These are phyloP conservation scores for Suhomyces anneliseae DNA, from an alignment of 1,139 yeast genomes.

Conservation along the genomic window DNA sequence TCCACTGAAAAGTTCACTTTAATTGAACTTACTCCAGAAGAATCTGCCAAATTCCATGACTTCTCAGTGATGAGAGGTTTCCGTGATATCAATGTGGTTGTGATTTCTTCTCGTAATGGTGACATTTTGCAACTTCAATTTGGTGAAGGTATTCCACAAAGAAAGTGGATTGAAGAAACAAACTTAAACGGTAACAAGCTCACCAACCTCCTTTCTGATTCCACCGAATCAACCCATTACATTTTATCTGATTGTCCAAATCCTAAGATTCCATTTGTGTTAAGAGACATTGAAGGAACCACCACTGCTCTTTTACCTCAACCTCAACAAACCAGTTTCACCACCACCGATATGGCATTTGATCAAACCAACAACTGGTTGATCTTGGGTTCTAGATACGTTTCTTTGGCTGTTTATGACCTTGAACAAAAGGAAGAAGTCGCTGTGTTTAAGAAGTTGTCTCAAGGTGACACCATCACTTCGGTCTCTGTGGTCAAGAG, in stretches of 20 bases:
- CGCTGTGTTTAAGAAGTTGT: conserved; percentile 50
- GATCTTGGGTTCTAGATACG: conserved; percentile 71
- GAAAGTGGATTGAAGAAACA: conserved; percentile 25
- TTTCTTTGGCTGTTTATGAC: conserved; percentile 60
- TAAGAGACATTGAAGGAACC: conserved; percentile 27
- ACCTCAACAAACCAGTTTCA: conserved; percentile 51
- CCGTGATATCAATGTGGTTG: conserved; percentile 35
- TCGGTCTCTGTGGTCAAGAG: conserved; percentile 44
- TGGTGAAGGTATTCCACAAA: conserved; percentile 17
- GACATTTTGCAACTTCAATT: conserved; percentile 49
- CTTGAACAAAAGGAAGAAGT: conserved; percentile 19
- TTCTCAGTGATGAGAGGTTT: conserved; percentile 56
- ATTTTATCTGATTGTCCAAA: conserved; percentile 67
- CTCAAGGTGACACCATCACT: conserved; percentile 77
- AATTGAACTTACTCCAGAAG: conserved; percentile 34
- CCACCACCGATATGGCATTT: conserved; percentile 55
- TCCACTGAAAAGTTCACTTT: conserved; percentile 13
- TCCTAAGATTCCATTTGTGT: conserved; percentile 55
- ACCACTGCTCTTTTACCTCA: conserved; percentile 23
- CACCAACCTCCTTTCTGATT: conserved; percentile 49
- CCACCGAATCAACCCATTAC: conserved; percentile 24
- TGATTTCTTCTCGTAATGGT: conserved; percentile 57
- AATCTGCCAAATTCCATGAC: conserved; percentile 32
- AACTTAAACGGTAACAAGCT: conserved; percentile 40
- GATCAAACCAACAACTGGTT: conserved; percentile 42